Conservation (phyloP, 371 early-diverging fungal genomes). For the Lichtheimia hyalospora region DNA sequence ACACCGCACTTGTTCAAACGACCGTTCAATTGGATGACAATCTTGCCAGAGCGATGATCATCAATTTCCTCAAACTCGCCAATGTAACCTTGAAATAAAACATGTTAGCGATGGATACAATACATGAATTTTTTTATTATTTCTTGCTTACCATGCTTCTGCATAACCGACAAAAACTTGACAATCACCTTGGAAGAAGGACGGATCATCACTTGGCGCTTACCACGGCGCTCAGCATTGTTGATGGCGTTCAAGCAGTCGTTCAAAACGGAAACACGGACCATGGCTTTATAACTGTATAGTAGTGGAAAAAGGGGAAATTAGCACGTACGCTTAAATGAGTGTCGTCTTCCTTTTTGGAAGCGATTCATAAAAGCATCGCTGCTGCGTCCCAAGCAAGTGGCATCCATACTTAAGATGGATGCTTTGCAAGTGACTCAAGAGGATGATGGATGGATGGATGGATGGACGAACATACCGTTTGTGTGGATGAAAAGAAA, state of each 20-base stretch:
- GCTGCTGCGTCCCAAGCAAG: not conserved
- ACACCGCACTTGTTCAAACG: slow-evolving; percentile 99
- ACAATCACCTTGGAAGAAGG: slow-evolving; percentile 95
- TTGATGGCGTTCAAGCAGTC: slow-evolving; percentile 97
- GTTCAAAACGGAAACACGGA: slow-evolving; percentile 53
- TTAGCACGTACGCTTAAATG: slow-evolving; percentile 19
- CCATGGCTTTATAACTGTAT: slow-evolving; percentile 12
- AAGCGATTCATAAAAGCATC: slow-evolving; percentile 10
- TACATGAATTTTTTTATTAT: not conserved
- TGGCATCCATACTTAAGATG: not conserved
- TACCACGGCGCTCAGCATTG: slow-evolving; percentile 76
- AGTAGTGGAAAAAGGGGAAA: not conserved
- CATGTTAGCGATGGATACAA: no score
- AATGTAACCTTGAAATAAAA: slow-evolving; percentile 85
- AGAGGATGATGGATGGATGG: slow-evolving; percentile 9
- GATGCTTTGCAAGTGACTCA: slow-evolving; percentile 14
- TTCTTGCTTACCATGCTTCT: slow-evolving; percentile 81
- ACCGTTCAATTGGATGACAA: slow-evolving; percentile 98
- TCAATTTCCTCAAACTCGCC: slow-evolving; percentile 98
- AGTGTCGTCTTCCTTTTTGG: slow-evolving; percentile 14
- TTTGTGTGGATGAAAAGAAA: slow-evolving; percentile 1
- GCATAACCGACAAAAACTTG: slow-evolving; percentile 98
- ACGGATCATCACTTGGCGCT: slow-evolving; percentile 95
- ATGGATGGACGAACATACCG: slow-evolving; percentile 11
- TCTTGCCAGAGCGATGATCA: slow-evolving; percentile 99